These are phyloP conservation scores for Albizia julibrissin DNA, from an alignment of 306 rosid genomes.

Conservation along the genomic window DNA sequence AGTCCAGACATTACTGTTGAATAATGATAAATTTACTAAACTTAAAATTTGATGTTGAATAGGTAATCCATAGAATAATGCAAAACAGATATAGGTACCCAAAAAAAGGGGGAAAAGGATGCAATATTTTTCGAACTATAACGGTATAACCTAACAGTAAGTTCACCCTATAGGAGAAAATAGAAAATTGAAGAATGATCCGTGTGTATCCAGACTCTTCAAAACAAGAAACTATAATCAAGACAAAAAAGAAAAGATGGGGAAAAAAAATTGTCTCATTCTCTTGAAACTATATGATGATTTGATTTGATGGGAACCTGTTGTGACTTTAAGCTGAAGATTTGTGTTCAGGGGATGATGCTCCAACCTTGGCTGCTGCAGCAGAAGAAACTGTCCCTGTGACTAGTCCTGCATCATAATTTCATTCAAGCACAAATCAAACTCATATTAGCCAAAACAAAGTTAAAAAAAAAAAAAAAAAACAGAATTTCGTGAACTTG, in stretches of 20 bases:
- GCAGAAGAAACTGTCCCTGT: constrained; percentile 33
- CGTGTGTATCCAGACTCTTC: constrained; percentile 22
- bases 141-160: constrained; percentile 12
- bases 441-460: background rate
- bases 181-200: constrained; percentile 18
- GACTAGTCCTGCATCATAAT: constrained; percentile 38
- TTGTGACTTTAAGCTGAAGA: constrained; percentile 43
- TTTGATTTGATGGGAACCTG: constrained; percentile 14
- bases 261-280: constrained; percentile 22
- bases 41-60: constrained; percentile 8
- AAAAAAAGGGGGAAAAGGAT: background rate
- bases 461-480: constrained; percentile 23
- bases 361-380: constrained; percentile 38
- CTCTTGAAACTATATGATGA: constrained; percentile 15
- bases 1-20: background rate
- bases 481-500: background rate
- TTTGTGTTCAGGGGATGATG: constrained; percentile 41
- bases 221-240: constrained; percentile 23
- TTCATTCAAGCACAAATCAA: constrained; percentile 8
- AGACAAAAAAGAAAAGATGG: background rate
- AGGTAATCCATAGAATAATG: background rate
- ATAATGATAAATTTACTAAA: background rate
- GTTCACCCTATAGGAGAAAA: background rate
- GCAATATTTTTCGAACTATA: constrained; percentile 4
- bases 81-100: background rate